These are phyloP conservation scores for Claviceps citrina DNA, from an alignment of 2,329 filamentous ascomycete species.

Conservation along the genomic window DNA sequence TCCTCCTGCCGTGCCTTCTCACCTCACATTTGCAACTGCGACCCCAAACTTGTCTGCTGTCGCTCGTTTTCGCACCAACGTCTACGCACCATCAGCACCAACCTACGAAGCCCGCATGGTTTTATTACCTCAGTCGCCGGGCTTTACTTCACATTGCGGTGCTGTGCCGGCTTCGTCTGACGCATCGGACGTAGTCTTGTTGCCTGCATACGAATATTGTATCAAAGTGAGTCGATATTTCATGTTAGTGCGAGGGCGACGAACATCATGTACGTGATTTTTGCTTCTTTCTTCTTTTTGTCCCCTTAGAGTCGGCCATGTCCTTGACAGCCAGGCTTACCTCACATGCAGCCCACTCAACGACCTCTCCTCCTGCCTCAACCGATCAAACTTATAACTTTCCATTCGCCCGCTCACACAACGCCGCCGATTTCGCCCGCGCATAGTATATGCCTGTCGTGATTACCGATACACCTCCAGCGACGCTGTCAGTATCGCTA, in stretches of 20 bases:
- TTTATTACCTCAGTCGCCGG: constrained; percentile 2
- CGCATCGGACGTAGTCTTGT: constrained; percentile 1
- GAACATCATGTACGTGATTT: not conserved
- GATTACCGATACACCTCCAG: constrained; percentile 2
- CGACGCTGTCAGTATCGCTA: constrained; percentile 6
- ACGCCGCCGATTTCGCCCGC: not conserved
- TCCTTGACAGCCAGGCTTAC: not conserved
- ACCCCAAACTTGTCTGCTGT: constrained; percentile 13
- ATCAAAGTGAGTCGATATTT: constrained; percentile 3
- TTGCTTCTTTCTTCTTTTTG: not conserved
- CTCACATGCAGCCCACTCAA: not conserved
- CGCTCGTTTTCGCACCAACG: constrained; percentile 11
- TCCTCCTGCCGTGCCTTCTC: constrained; percentile 11
- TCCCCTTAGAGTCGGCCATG: not conserved
- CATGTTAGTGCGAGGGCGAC: constrained; percentile 6
- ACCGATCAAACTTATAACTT: not conserved
- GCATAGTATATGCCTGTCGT: not conserved
- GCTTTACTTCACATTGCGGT: not conserved
- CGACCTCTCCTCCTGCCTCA: not conserved
- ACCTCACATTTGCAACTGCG: constrained; percentile 12
- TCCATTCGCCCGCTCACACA: not conserved
- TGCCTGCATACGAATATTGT: constrained; percentile 1
- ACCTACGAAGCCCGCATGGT: constrained; percentile 7
- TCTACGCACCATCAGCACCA: constrained; percentile 11
- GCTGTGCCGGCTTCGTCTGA: not conserved